Conservation (phyloP, 163 green algal species). For the Prototheca wickerhamii region DNA sequence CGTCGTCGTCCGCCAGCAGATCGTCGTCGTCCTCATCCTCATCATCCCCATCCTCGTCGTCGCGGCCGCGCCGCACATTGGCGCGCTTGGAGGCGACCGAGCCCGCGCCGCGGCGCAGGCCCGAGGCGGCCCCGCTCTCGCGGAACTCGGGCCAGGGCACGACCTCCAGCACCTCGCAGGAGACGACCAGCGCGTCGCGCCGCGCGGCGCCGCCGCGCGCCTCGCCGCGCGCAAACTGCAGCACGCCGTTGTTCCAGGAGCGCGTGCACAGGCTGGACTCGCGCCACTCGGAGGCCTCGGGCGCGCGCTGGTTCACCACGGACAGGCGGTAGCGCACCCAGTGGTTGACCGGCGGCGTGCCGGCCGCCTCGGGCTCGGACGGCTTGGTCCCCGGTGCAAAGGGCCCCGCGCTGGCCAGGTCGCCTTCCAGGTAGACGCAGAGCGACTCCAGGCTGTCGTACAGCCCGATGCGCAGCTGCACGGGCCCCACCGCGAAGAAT, state of each 20-base stretch:
- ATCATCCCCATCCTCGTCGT: constrained; percentile 4
- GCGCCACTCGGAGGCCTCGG: constrained; percentile 38
- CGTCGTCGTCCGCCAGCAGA: constrained; percentile 12
- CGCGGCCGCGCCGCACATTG: constrained; percentile 15
- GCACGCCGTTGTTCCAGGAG: constrained; percentile 67
- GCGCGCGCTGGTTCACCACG: constrained; percentile 49
- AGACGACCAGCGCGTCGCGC: constrained; percentile 40
- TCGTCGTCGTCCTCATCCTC: background rate
- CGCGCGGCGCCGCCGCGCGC: background rate
- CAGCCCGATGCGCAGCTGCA: constrained; percentile 55
- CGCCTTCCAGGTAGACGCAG: constrained; percentile 68
- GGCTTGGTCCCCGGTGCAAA: constrained; percentile 10
- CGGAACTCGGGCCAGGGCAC: constrained; percentile 55
- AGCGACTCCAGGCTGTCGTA: constrained; percentile 67
- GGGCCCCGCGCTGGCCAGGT: constrained; percentile 14
- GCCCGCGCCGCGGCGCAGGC: no score
- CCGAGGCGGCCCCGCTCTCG: background rate
- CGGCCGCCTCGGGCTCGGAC: background rate
- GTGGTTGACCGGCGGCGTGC: constrained; percentile 37
- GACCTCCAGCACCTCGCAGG: constrained; percentile 57
- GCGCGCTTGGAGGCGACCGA: no score
- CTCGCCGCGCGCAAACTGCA: constrained; percentile 57
- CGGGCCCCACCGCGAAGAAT: constrained; percentile 39
- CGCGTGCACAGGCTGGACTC: constrained; percentile 57
- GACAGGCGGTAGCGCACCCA: constrained; percentile 63